A percentile compares a stretch with the other conserved stretches of the same genome.
phyloP scores from a whole-genome alignment of 2,329 filamentous ascomycete genomes.

The Fusarium hostae region DNA sequence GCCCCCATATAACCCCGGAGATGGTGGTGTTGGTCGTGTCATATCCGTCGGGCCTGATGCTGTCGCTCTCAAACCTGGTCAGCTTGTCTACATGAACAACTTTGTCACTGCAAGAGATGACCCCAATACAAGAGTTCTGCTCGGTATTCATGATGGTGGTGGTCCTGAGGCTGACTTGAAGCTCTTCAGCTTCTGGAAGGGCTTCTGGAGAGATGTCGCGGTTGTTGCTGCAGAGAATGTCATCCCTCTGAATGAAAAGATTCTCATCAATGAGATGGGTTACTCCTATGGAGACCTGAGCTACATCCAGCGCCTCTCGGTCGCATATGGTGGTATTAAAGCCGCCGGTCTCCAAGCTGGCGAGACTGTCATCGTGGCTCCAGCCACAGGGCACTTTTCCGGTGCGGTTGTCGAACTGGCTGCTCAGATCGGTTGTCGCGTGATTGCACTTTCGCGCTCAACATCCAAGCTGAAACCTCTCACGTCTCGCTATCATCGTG shows the following conservation, averaged over 20 bases:
- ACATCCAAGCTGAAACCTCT: slow-evolving; percentile 15
- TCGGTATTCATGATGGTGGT: slow-evolving; percentile 21
- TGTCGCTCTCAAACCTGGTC: slow-evolving; percentile 8
- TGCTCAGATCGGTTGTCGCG: slow-evolving; percentile 31
- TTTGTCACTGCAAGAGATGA: slow-evolving; percentile 25
- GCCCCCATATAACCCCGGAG: slow-evolving; percentile 9
- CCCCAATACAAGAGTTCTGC: slow-evolving; percentile 6
- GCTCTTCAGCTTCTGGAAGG: slow-evolving; percentile 25
- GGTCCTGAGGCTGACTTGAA: slow-evolving; percentile 2
- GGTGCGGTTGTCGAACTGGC: slow-evolving; percentile 26
- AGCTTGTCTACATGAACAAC: slow-evolving; percentile 31
- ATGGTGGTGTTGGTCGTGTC: slow-evolving; percentile 6
- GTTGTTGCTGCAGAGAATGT: slow-evolving; percentile 14
- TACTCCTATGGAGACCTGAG: slow-evolving; percentile 28
- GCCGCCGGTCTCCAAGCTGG: slow-evolving; percentile 9
- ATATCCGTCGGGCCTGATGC: slow-evolving; percentile 22
- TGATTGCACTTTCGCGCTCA: slow-evolving; percentile 29
- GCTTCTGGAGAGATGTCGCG: slow-evolving; percentile 26
- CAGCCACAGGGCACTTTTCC: slow-evolving; percentile 34
- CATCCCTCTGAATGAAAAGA: slow-evolving; percentile 12
- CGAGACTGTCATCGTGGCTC: slow-evolving; percentile 26
- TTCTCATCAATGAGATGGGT: slow-evolving; percentile 12
- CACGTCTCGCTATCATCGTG: neutral
- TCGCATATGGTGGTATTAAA: slow-evolving; percentile 27
- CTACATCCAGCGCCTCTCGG: slow-evolving; percentile 29